Evolutionary conservation across 73 alveolate genomes (phyloP), one percentile per base, ranked within the genome.

Genomic region (Uronychia binucleata): DNA sequence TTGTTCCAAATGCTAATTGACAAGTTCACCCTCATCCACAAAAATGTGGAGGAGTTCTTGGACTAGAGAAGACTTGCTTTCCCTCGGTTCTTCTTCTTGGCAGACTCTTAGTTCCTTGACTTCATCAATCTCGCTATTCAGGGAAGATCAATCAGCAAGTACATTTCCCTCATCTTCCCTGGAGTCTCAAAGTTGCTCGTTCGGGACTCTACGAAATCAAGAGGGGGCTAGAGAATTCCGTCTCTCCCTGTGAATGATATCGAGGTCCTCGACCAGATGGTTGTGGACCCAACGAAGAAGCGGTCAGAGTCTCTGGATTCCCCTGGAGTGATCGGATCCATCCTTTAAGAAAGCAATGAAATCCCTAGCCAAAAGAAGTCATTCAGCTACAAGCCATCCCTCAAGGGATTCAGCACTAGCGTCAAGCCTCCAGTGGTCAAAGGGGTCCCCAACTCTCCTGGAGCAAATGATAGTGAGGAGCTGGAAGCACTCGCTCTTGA

Each of bases 21-120:
- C 32, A 34, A 84, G 28, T 90, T 79, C 85, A 78, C 88, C 26
- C 57, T 84, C 28, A 30, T 89, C 0, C 78, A 83, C 14, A 88
- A 92, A 76, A 59, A 78, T 19, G 46, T 92, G 8, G 93, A 92
- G 46, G 97, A 86, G 57, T 92, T 75, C 57, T 35, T 92, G 1
- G 97, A 92, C 46, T 79, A 85, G 5, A 78, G 82, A 1, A 87
- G 97, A 84, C 77, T 88, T 5, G 88, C 90, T 19, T 90, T 92
- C 86, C 97, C 97, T 0, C 81, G 97, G 59, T 84, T 92, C 74
- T 92, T 92, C 92, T 92, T 92, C 86, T 34, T 92, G 85, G 81
- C 93, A 58, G 97, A 92, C 80, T 74, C 79, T 58, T 87, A 92
- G 31, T 86, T 88, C 77, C 82, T 92, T 19, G 92, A 88, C 30